These are phyloP conservation scores for Cercophora sp. DNA, from an alignment of 495 filamentous ascomycete species.

Conservation along the genomic window DNA sequence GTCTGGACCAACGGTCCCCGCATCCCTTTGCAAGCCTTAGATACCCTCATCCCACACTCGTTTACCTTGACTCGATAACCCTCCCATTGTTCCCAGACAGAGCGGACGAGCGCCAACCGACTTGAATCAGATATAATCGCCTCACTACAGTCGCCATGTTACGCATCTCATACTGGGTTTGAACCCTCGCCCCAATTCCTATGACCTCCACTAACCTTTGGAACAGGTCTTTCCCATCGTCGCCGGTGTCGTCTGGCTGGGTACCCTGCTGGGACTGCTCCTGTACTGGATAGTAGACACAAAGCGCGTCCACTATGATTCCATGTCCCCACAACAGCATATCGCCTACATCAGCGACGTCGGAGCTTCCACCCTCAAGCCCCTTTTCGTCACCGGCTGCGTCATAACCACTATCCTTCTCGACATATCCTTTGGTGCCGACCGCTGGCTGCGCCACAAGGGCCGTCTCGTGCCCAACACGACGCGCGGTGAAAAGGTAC, in stretches of 20 bases:
- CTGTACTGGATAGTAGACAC: slow-evolving; percentile 60
- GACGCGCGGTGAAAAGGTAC: slow-evolving; percentile 60
- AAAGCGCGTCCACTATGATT: slow-evolving; percentile 57
- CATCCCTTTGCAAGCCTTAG: too few relatives aligned
- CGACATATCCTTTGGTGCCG: slow-evolving; percentile 73
- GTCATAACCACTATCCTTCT: slow-evolving; percentile 77
- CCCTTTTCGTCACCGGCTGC: slow-evolving; percentile 81
- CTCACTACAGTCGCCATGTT: too few relatives aligned
- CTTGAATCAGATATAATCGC: too few relatives aligned
- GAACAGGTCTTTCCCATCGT: slow-evolving; percentile 79
- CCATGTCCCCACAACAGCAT: slow-evolving; percentile 59
- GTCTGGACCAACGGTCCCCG: too few relatives aligned
- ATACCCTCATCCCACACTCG: neutral
- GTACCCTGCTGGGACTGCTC: slow-evolving; percentile 50
- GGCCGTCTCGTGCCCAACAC: slow-evolving; percentile 71
- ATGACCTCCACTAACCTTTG: too few relatives aligned
- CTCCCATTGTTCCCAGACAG: neutral
- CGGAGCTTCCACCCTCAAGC: slow-evolving; percentile 64
- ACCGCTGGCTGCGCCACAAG: slow-evolving; percentile 76
- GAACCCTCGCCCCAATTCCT: too few relatives aligned
- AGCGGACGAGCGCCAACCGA: too few relatives aligned
- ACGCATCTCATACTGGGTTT: slow-evolving; percentile 53
- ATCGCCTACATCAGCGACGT: slow-evolving; percentile 90
- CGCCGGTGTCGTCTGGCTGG: slow-evolving; percentile 75
- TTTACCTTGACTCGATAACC: neutral